Base-by-base conservation (phyloP, 1,284 basidiomycete species). In the Amylostereum areolatum region DNA sequence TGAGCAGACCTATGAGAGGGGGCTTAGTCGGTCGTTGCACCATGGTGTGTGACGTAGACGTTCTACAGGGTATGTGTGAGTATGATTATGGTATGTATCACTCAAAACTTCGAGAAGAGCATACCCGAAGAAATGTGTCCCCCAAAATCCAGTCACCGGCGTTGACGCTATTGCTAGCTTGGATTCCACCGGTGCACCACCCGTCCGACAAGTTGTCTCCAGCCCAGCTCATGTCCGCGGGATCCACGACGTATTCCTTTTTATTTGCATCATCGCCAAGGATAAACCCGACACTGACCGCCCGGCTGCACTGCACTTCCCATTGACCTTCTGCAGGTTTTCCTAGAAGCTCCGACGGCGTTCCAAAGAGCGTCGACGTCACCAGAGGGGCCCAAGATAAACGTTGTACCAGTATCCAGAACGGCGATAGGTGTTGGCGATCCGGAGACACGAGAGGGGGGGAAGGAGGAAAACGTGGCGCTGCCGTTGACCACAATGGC, bases 121-220 rank as follows among this genome's bases (percentile, higher is more conserved):
- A 49, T 53, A 77, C 78, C 56, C 80, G 70, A 49, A 83, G 66
- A 55, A 80, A 83, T 18, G 72, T 68, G 52, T 78, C 78, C 11
- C 80, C 80, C 24, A 81, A 66, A 12, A 83, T 66, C 81, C 81
- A 83, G 60, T 83, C 81, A 3, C 76, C 78, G n/a, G 76, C 75
- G 54, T 72, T 72, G 35, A 83, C 74, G 73, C 81, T 53, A 12
- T 62, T 62, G 50, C 77, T 81, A 31, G 70, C 68, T 54, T 83
- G 81, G 28, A 83, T 62, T 33, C 80, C 80, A 24, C 77, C 79
- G 55, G 73, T 64, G 62, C 81, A 82, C 79, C 77, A 82, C 4
- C 67, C 73, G 32, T 67, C 68, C 11, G 59, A 59, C 31, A 59
- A 58, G 31, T 59, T 62, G 32, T 67, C 70, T 48, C 70, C 69